Conservation (phyloP, 495 filamentous ascomycete genomes). For the Hypoxylon subgilvum region DNA sequence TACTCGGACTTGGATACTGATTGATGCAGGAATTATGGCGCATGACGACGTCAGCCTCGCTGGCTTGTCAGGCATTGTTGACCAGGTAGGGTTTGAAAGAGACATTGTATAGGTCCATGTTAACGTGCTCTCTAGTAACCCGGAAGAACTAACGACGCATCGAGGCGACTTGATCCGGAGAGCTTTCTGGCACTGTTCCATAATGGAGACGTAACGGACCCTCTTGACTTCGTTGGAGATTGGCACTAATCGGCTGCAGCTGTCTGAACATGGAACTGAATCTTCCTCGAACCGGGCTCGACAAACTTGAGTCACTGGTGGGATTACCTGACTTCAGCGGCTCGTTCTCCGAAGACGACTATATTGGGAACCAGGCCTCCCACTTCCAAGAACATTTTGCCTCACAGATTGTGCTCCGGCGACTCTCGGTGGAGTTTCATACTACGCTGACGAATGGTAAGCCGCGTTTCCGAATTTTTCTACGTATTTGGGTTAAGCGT, state of each 20-base stretch:
- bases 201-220: constrained; percentile 59
- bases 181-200: constrained; percentile 63
- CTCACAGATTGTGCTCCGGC: constrained; percentile 63
- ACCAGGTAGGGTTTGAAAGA: constrained; percentile 49
- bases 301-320: constrained; percentile 55
- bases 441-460: constrained; percentile 56
- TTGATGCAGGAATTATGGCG: constrained; percentile 63
- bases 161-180: constrained; percentile 60
- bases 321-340: constrained; percentile 60
- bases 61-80: constrained; percentile 59
- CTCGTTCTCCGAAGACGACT: constrained; percentile 53
- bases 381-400: constrained; percentile 64
- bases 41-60: constrained; percentile 57
- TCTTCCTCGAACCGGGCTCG: constrained; percentile 59
- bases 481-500: neutral
- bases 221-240: neutral
- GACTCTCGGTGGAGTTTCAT: constrained; percentile 58
- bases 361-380: constrained; percentile 54
- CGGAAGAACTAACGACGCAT: constrained; percentile 54
- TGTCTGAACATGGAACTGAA: constrained; percentile 62
- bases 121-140: constrained; percentile 44
- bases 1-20: constrained; percentile 12
- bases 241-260: constrained; percentile 35
- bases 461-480: constrained; percentile 1
- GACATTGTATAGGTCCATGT: neutral